Evolutionary conservation across 2,329 filamentous ascomycete genomes (phyloP), one percentile per base, ranked within the genome.

Genomic region (Fonsecaea pedrosoi): DNA sequence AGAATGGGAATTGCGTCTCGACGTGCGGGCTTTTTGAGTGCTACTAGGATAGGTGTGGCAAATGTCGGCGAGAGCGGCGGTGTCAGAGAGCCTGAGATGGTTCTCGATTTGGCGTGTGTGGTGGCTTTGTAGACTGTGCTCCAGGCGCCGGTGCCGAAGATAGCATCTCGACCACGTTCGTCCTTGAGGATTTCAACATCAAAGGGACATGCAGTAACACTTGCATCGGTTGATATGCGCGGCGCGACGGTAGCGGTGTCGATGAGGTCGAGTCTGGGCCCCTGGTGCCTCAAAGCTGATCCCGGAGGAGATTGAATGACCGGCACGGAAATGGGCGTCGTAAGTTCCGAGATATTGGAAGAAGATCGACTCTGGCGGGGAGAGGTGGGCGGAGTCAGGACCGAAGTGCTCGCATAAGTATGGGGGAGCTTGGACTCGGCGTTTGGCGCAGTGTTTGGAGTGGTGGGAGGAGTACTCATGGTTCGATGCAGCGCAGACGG

Each of bases 141-240:
- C 81, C 82, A 83, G 18, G 77, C 80, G 30, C 82, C 82, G 42
- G 75, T 76, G 30, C 82, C 82, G 60, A 79, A 82, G 61, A 81
- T 77, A 18, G 79, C 59, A 7, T 72, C 74, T 13, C 71, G 72
- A 15, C 75, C 76, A 15, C 61, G 64, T 1, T 65, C 54, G 50
- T 73, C 68, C 54, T 67, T 65, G 54, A 71, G 40, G 45, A 72
- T 64, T 40, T 70, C 68, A 15, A 73, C 53, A 9, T 71, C 65
- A 56, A 69, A 72, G 6, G 70, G 71, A 58, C 70, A 74, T 54
- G 62, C 60, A 7, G 64, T 40, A 2, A 69, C 70, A 12, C 48
- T 53, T 34, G 21, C 13, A n/a, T 54, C 60, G 10, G 57, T 9
- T 15, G 30, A 42, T 6, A 18, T 21, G 3, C 58, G 48, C 18